Base-by-base conservation (phyloP, 2,329 filamentous ascomycete species). In the Endothia cerciana region DNA sequence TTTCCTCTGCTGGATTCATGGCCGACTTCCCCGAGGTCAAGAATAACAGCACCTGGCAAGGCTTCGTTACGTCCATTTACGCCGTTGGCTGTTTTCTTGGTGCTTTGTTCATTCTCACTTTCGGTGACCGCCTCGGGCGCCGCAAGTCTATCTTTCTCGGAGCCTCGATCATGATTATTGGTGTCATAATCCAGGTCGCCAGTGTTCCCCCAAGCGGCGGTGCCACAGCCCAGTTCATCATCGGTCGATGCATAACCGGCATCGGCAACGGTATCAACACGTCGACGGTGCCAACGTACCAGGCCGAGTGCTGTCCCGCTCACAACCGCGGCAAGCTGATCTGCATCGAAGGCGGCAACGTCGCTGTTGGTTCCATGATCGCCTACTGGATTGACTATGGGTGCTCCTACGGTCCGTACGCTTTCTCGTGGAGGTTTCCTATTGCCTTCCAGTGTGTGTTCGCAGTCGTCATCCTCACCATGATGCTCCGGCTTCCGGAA, bases 261-360 rank as follows among this genome's bases (percentile, higher is more conserved):
- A 77, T 85, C 65, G 82, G 82, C 1, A 83, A 83, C 69, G 83
- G 83, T 19, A 80, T 82, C 72, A 82, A 82, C 67, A 82, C 80
- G 0, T 80, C 78, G 6, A 80, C 78, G 22, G 78, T 83, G n/a
- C 78, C 78, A 8, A 78, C 77, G 17, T 79, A 78, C 71, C 78
- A 79, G 70, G 77, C 78, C 65, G 77, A 76, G 75, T 82, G 75
- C 62, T 73, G 72, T 67, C 71, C 73, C 22, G 82, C 85, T 0
- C 83, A 81, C 70, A 87, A 87, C 74, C 82, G 86, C 69, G 87
- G 87, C 69, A 80, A 87, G 41, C 75, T 88, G 63, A 88, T 88
- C 70, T 87, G 85, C 73, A 86, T 88, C 58, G 85, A 79, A 64
- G 78, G 78, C 33, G 78, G 78, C 4, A 77, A 78, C 64, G 78